phyloP scores from a whole-genome alignment of 1,139 yeast genomes.

The Blastobotrys apis region DNA sequence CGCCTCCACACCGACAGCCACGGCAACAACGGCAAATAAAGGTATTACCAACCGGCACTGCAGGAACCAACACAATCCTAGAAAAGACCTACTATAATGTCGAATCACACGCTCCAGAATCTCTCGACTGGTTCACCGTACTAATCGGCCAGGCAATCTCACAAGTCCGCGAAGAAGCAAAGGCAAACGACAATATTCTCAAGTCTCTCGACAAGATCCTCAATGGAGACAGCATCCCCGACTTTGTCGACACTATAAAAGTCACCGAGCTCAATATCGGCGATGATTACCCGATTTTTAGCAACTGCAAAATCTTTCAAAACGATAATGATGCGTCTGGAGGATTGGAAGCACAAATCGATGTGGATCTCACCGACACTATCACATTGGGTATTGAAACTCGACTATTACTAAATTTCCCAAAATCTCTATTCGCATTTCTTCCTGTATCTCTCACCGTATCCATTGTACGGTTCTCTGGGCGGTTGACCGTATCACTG shows the following conservation, averaged over 20 bases:
- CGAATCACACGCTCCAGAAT: conserved; percentile 78
- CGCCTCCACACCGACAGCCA: conserved; percentile 32
- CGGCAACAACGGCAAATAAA: conserved; percentile 24
- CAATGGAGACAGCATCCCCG: conserved; percentile 58
- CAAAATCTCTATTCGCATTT: conserved; percentile 72
- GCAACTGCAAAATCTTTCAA: conserved; percentile 77
- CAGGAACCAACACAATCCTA: conserved; percentile 46
- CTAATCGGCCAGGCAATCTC: conserved; percentile 85
- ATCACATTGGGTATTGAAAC: conserved; percentile 89
- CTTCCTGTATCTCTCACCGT: conserved; percentile 80
- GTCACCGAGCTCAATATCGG: conserved; percentile 91
- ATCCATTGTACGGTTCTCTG: conserved; percentile 89
- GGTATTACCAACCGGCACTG: conserved; percentile 32
- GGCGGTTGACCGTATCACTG: conserved; percentile 78
- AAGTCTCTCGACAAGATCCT: conserved; percentile 61
- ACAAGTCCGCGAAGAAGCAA: conserved; percentile 82
- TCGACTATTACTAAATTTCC: conserved; percentile 72
- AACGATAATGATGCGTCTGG: conserved; percentile 37
- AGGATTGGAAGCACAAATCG: conserved; percentile 76
- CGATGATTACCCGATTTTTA: conserved; percentile 90
- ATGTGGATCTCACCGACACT: conserved; percentile 87
- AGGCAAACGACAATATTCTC: conserved; percentile 76
- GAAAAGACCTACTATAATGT: conserved; percentile 94
- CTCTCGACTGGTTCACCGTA: conserved; percentile 95
- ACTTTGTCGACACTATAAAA: conserved; percentile 69